Evolutionary conservation across 75 land plant genomes (phyloP).

Genomic region (Cryptomeria japonica): DNA sequence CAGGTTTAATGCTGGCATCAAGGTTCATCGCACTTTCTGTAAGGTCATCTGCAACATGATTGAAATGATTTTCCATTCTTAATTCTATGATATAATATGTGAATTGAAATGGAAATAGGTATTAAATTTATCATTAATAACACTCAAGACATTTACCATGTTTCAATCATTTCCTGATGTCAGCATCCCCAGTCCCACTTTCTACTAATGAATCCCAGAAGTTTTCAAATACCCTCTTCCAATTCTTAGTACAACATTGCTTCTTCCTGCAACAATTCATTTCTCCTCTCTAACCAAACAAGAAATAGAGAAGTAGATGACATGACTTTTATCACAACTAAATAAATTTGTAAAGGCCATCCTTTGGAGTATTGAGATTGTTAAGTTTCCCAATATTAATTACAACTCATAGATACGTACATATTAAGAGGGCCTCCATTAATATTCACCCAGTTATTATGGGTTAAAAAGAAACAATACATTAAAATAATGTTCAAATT

Average conservation of each 20-base stretch:
- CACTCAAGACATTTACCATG: not conserved
- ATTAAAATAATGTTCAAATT: not conserved
- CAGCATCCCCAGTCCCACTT: not conserved
- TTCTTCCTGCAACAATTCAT: not conserved
- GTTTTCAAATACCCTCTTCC: not conserved
- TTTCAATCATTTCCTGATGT: not conserved
- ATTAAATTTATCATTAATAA: not conserved
- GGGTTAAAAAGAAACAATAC: not conserved
- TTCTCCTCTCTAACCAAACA: not conserved
- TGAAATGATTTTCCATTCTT: not conserved
- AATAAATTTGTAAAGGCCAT: not conserved
- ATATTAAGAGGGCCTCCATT: not conserved
- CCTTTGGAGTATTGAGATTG: not conserved
- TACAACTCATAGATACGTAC: not conserved
- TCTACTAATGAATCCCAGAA: not conserved
- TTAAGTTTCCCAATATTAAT: not conserved
- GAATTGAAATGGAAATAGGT: not conserved
- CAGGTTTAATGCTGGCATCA: too few relatives aligned
- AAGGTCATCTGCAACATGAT: too few relatives aligned
- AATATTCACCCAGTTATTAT: not conserved
- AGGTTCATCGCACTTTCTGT: too few relatives aligned
- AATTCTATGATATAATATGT: not conserved
- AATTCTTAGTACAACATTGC: not conserved
- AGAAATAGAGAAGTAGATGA: not conserved
- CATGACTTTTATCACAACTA: not conserved